Conservation (phyloP, 192 early-diverging fungal species). For the Neocallimastix lanati region DNA sequence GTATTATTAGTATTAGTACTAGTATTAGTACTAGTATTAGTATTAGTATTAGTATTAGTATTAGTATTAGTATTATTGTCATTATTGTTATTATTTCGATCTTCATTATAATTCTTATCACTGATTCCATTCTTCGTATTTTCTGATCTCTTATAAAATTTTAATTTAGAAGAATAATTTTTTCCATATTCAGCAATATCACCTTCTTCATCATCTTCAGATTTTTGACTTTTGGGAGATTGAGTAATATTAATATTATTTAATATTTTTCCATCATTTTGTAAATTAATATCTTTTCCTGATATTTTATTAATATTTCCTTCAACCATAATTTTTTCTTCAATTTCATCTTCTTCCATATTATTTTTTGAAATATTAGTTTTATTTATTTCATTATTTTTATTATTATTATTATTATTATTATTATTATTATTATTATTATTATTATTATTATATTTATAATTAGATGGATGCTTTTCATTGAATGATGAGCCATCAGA, state of each 20-base stretch:
- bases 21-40: too few species aligned
- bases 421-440: too few species aligned
- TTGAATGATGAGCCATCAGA: too few species aligned
- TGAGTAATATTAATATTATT: neutral
- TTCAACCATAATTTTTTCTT: neutral
- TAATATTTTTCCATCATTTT: neutral
- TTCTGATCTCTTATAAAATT: too few species aligned
- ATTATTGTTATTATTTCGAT: too few species aligned
- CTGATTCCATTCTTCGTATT: too few species aligned
- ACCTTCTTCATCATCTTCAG: neutral
- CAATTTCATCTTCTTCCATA: neutral
- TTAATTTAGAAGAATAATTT: neutral
- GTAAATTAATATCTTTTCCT: neutral
- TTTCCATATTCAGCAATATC: neutral
- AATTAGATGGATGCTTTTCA: neutral
- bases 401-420: neutral
- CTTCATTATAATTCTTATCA: too few species aligned
- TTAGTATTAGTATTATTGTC: too few species aligned
- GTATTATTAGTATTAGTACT: too few species aligned
- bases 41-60: too few species aligned
- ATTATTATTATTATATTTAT: too few species aligned
- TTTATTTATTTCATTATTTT: too few species aligned
- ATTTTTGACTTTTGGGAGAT: neutral
- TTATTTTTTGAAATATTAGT: neutral
- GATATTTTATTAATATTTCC: neutral